Base-by-base conservation (phyloP, 371 early-diverging fungal genomes). In the Mucor irregularis region DNA sequence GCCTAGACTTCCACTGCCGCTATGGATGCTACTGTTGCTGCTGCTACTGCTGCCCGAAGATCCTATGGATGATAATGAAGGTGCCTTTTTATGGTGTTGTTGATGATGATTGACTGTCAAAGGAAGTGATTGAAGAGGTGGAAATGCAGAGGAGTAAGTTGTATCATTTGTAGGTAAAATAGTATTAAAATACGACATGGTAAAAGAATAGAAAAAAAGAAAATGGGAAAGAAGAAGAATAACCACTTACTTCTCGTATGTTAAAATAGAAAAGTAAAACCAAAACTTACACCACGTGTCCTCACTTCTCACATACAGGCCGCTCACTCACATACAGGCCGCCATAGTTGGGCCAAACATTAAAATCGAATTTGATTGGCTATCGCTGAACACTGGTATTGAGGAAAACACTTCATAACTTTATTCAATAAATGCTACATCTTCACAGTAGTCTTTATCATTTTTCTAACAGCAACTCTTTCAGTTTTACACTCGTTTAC, bases 121-220 rank as follows among this genome's bases (percentile, higher is more conserved):
- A 19, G 59, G 53, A 39, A 56, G 40, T 3, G 59, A 30, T 22
- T 59, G 55, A 29, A 65, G 53, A 26, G 66, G 66, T 29, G 66
- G 66, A 54, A 65, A 65, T 5, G 66, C 66, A 30, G 57, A 56
- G 26, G 66, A 60, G 39, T 65, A 60, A 9, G 37, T 34, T 4
- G 43, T 30, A 5, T 29, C 30, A 5, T 6, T n/a, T 26, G 45
- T 28, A 45, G 45, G 45, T 31, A 31, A 38, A n/a, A n/a, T n/a
- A n/a, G n/a, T n/a, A 40, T 8, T 33, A 29, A 24, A 33, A 25
- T 14, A 44, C 11, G 26, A 53, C 19, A 22, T 26, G 31, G 34
- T 34, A 21, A 45, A 53, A 21, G 21, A 31, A n/a, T 16, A 26
- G 28, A 58, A 49, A 51, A 61, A 38, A 5, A 43, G 40, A 38